Conservation (phyloP, 176 grass and related monocot genomes). For the Bonia amplexicaulis region DNA sequence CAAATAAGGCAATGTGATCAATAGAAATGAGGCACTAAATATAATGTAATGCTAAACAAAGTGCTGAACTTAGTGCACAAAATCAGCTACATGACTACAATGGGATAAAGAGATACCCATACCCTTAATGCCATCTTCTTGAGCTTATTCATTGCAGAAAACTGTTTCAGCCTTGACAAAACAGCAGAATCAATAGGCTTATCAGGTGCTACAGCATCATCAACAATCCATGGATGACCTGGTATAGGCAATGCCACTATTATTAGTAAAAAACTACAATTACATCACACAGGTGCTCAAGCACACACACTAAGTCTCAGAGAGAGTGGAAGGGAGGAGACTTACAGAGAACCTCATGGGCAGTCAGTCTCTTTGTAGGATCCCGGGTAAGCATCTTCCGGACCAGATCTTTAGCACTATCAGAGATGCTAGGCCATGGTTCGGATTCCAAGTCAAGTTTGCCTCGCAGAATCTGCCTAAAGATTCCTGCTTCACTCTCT, state of each 20-base stretch:
- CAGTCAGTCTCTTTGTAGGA: constrained; percentile 69
- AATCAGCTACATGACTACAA: not conserved
- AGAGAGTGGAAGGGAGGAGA: constrained; percentile 1
- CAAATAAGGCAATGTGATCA: not conserved
- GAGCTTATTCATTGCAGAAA: constrained; percentile 97
- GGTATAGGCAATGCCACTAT: constrained; percentile 25
- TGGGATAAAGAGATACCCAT: constrained; percentile 18
- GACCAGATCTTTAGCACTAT: constrained; percentile 92
- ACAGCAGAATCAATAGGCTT: constrained; percentile 94
- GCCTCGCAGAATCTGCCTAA: constrained; percentile 91
- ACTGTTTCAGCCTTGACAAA: constrained; percentile 90
- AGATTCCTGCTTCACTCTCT: constrained; percentile 96
- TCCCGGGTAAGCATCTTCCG: constrained; percentile 80
- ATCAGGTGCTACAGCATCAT: constrained; percentile 95
- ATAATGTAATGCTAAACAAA: not conserved
- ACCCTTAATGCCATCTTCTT: constrained; percentile 99
- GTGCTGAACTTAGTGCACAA: constrained; percentile 3
- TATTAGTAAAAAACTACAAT: constrained; percentile 22
- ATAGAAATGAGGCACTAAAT: not conserved
- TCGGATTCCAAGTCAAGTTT: constrained; percentile 87
- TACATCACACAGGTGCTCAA: not conserved
- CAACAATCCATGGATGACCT: constrained; percentile 98
- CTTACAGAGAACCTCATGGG: constrained; percentile 98
- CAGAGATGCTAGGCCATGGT: constrained; percentile 89
- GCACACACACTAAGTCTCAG: not conserved